These are phyloP conservation scores for Sophora flavescens DNA, from an alignment of 306 rosid genomes.

Conservation along the genomic window DNA sequence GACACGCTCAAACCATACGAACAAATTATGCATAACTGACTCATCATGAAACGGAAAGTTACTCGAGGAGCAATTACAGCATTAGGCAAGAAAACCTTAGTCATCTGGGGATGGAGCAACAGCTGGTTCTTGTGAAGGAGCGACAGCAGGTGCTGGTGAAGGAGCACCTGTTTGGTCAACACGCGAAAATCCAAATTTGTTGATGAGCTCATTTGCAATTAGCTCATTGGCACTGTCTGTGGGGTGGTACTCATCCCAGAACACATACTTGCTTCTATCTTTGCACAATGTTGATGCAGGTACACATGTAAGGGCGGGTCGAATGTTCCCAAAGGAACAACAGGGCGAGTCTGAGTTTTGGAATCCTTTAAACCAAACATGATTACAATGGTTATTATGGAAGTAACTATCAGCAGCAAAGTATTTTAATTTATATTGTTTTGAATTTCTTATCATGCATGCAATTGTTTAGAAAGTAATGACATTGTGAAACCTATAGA, in stretches of 20 bases:
- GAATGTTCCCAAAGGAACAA: constrained; percentile 83
- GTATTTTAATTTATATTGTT: not conserved
- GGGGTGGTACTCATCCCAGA: constrained; percentile 99
- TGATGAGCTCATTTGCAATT: constrained; percentile 85
- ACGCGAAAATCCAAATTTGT: constrained; percentile 65
- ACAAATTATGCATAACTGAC: not conserved
- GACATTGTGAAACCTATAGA: not conserved
- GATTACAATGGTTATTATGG: not conserved
- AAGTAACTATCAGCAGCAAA: not conserved
- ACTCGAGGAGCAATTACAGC: not conserved
- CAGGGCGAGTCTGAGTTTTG: constrained; percentile 79
- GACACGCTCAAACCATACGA: not conserved
- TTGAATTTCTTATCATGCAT: not conserved
- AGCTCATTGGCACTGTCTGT: constrained; percentile 82
- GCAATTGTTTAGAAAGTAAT: not conserved
- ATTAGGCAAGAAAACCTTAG: constrained; percentile 24
- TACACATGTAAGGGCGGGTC: constrained; percentile 88
- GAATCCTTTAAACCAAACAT: constrained; percentile 65
- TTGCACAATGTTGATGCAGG: constrained; percentile 85
- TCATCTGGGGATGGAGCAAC: constrained; percentile 68
- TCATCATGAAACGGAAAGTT: constrained; percentile 6
- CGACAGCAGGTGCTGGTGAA: constrained; percentile 49
- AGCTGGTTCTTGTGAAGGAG: constrained; percentile 53
- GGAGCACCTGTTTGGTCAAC: constrained; percentile 47
- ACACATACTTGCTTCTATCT: constrained; percentile 94